Conservation (phyloP, 768 basidiomycete genomes). For the Sporobolomyces roseus region DNA sequence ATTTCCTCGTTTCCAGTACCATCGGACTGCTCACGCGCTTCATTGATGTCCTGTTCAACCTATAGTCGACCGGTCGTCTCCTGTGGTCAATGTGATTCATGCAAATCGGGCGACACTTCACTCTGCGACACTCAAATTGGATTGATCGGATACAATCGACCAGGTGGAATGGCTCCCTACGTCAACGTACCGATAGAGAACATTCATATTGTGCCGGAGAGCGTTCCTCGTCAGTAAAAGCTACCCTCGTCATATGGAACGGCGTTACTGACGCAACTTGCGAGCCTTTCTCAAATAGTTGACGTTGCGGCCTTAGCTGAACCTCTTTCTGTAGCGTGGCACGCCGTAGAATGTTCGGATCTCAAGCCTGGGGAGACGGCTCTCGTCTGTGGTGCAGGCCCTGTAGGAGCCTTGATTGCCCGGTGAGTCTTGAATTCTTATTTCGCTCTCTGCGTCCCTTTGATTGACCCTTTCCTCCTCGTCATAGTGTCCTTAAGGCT, state of each 20-base stretch:
- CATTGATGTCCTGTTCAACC: not conserved
- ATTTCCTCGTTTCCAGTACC: not conserved
- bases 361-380: conserved; percentile 51
- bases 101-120: not conserved
- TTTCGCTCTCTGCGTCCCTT: not conserved
- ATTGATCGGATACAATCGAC: conserved; percentile 33
- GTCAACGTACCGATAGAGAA: conserved; percentile 50
- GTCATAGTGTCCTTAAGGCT: conserved; percentile 50
- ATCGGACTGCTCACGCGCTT: not conserved
- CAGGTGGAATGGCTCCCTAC: conserved; percentile 54
- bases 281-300: conserved; percentile 46
- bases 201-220: conserved; percentile 52
- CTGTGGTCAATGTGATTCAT: conserved; percentile 51
- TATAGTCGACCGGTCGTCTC: conserved; percentile 53
- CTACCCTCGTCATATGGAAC: not conserved
- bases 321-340: conserved; percentile 55
- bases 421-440: not conserved
- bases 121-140: conserved; percentile 18
- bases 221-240: conserved; percentile 50
- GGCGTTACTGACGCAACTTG: not conserved
- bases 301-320: conserved; percentile 56
- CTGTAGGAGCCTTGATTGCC: conserved; percentile 47
- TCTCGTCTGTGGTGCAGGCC: conserved; percentile 54
- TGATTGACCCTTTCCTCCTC: conserved; percentile 43
- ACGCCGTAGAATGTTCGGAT: conserved; percentile 53